These are phyloP conservation scores for Tremella fuciformis DNA, from an alignment of 768 basidiomycete species.

Conservation along the genomic window DNA sequence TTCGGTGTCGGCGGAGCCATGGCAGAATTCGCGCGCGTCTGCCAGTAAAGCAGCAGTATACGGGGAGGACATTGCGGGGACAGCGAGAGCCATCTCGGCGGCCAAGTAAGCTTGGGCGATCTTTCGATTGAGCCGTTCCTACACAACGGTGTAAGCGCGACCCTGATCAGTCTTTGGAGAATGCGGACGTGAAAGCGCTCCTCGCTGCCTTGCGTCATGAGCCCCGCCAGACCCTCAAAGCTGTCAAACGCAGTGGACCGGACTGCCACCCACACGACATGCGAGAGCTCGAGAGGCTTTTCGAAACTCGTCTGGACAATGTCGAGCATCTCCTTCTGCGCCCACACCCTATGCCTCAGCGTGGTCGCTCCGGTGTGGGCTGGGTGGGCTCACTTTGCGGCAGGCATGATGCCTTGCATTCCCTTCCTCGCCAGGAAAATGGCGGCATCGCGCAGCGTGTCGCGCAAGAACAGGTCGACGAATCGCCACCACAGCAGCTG, in stretches of 20 bases:
- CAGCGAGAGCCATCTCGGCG: constrained; percentile 36
- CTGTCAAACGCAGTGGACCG: neutral
- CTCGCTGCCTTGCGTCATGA: constrained; percentile 13
- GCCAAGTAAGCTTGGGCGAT: constrained; percentile 27
- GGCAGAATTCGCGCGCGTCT: constrained; percentile 26
- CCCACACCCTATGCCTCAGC: constrained; percentile 19
- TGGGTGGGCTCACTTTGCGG: too few relatives aligned
- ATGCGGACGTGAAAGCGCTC: constrained; percentile 17
- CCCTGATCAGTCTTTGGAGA: neutral
- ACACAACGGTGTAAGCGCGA: too few relatives aligned
- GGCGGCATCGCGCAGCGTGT: too few relatives aligned
- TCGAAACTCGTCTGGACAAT: constrained; percentile 32
- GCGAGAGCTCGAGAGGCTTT: neutral
- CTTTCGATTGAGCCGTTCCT: constrained; percentile 19
- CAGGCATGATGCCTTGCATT: too few relatives aligned
- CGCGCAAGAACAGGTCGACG: too few relatives aligned
- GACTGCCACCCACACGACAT: constrained; percentile 22
- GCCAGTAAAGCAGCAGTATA: constrained; percentile 21
- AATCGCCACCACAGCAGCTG: too few relatives aligned
- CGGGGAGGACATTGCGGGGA: constrained; percentile 30
- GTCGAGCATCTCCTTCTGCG: constrained; percentile 30
- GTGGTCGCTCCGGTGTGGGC: too few relatives aligned
- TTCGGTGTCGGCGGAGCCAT: too few relatives aligned
- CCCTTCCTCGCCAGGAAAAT: too few relatives aligned
- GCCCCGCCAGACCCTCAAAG: too few relatives aligned